A percentile compares a stretch with the other conserved stretches of the same genome.
Evolutionary conservation across 140 eudicot genomes (phyloP).

Genomic region (Anethum foeniculum): DNA sequence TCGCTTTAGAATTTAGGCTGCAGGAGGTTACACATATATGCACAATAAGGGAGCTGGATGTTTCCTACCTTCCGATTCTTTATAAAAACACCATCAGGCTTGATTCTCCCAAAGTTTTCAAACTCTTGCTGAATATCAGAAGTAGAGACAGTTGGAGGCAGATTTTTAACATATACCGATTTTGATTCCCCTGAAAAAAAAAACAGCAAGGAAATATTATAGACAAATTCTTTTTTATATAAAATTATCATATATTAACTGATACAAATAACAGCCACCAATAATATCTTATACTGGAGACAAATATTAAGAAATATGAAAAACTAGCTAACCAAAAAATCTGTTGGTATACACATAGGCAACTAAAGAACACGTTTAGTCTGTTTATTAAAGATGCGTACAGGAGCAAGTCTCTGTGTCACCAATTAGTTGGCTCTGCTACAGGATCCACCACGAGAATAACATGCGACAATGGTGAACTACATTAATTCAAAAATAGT

Average conservation of each 20-base stretch:
- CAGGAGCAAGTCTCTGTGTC: not conserved
- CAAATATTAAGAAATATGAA: not conserved
- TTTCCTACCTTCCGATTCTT: slow-evolving; percentile 57
- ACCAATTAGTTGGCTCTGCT: not conserved
- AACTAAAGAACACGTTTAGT: not conserved
- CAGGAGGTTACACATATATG: not conserved
- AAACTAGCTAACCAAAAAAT: not conserved
- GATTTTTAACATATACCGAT: slow-evolving; percentile 83
- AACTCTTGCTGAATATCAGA: slow-evolving; percentile 61
- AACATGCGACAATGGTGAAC: not conserved
- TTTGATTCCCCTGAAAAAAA: slow-evolving; percentile 45
- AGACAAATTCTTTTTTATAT: not conserved
- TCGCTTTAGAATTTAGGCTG: slow-evolving; percentile 2
- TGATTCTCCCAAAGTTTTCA: slow-evolving; percentile 62
- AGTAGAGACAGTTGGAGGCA: slow-evolving; percentile 62
- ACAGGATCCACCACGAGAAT: not conserved
- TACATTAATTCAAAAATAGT: not conserved
- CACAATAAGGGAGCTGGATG: not conserved
- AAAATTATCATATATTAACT: not conserved
- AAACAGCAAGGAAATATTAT: not conserved
- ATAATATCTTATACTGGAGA: not conserved
- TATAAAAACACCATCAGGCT: slow-evolving; percentile 69
- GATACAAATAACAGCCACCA: not conserved
- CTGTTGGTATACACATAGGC: not conserved
- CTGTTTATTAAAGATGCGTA: not conserved